phyloP scores from a whole-genome alignment of 768 basidiomycete genomes.

The Trichaptum fuscoviolaceum region DNA sequence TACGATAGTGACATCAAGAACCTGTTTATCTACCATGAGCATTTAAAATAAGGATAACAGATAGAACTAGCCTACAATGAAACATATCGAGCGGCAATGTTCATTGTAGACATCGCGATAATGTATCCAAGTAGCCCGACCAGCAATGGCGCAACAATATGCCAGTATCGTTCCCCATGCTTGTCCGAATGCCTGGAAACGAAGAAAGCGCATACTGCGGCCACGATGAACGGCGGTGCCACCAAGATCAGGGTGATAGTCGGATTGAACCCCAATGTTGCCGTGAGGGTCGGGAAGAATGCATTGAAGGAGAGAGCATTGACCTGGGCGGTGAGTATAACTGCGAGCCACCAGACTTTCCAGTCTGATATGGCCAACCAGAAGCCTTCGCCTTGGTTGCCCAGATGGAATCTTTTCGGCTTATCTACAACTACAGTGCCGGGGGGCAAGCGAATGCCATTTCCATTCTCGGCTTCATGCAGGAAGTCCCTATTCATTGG shows the following conservation, averaged over 20 bases:
- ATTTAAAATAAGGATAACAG: background rate
- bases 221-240: conserved; percentile 28
- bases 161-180: conserved; percentile 35
- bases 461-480: background rate
- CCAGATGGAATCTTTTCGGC: background rate
- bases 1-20: conserved; percentile 24
- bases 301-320: conserved; percentile 27
- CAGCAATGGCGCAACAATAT: conserved; percentile 26
- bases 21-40: conserved; percentile 6
- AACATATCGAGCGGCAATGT: conserved; percentile 28
- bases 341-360: conserved; percentile 33
- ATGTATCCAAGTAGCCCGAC: conserved; percentile 33
- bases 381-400: conserved; percentile 21
- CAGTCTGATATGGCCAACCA: conserved; percentile 29
- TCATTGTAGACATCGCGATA: conserved; percentile 23
- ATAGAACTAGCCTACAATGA: conserved; percentile 11
- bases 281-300: conserved; percentile 28
- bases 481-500: background rate
- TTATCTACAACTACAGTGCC: background rate
- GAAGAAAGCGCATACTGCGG: conserved; percentile 25
- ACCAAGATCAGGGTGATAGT: conserved; percentile 32
- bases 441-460: background rate
- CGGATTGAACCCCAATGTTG: conserved; percentile 26
- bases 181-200: conserved; percentile 34
- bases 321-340: conserved; percentile 27